Evolutionary conservation across 768 basidiomycete species (phyloP), one percentile per base, ranked within the genome.

Genomic region (Lentinula sp.): DNA sequence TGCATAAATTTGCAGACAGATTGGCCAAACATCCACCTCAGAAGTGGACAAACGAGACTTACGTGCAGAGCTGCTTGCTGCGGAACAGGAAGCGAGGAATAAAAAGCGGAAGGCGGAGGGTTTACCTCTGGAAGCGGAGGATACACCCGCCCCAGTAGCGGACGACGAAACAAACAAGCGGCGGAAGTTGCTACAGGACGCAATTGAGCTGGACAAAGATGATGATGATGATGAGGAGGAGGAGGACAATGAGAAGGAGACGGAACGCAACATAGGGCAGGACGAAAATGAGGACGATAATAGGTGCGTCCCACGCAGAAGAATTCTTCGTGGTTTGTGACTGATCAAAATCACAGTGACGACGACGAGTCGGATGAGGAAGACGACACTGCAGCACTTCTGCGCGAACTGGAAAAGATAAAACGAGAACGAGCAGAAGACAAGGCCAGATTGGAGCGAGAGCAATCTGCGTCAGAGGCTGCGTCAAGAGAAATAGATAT

Each of bases 381-480:
- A 64, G 97, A 68, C 80, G 20, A 48, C 46, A 20, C 18, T 9
- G 20, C 46, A 18, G 46, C 46, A n/a, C 32, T 99, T 23, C 79
- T 99, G 63, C 87, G 94, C 28, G 97, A 99, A 72, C 81, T 99
- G n/a, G 96, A 97, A 74, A 98, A 96, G 78, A 98, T 98, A 66
- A 98, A 97, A 74, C 88, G 88, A 51, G 95, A 98, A 69, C 83
- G 96, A 9, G 95, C 95, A 10, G 95, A 90, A 68, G 97, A 98
- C 74, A 94, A 94, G 70, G 88, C 82, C 41, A 80, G 91, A 48
- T 79, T 85, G 71, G 96, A 97, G 46, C 79, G 79, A 45, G 93
- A 93, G 68, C 82, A 90, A 66, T 81, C 84, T 6, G 90, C 81
- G 1, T 72, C 79, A 15, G 72, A 79, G 8, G 82, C 83, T 23